These are phyloP conservation scores for Cordyceps fumosorosea DNA, from an alignment of 2,329 filamentous ascomycete species.

Conservation along the genomic window DNA sequence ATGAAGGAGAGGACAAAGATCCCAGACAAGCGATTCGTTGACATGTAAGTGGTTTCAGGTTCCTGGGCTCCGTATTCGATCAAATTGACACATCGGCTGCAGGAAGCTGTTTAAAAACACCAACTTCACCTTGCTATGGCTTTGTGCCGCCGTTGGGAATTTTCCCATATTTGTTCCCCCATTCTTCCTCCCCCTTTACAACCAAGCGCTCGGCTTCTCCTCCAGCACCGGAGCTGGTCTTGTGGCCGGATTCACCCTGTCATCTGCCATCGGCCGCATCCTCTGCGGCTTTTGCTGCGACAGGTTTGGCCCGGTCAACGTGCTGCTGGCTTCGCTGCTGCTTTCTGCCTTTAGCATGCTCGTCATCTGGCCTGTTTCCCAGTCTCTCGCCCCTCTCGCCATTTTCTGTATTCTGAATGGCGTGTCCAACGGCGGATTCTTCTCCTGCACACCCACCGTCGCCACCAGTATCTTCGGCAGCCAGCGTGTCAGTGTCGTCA, in stretches of 20 bases:
- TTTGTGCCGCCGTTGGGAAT: slow-evolving; percentile 47
- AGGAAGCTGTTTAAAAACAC: slow-evolving; percentile 46
- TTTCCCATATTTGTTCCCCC: slow-evolving; percentile 56
- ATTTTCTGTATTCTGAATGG: slow-evolving; percentile 56
- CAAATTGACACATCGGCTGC: not conserved
- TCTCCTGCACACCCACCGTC: slow-evolving; percentile 56
- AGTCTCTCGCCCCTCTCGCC: slow-evolving; percentile 45
- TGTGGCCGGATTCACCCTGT: slow-evolving; percentile 55
- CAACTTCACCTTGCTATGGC: slow-evolving; percentile 46
- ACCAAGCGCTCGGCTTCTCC: slow-evolving; percentile 44
- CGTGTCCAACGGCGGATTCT: slow-evolving; percentile 55
- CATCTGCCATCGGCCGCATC: slow-evolving; percentile 52
- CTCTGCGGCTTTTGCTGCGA: slow-evolving; percentile 48
- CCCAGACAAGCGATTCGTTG: slow-evolving; percentile 36
- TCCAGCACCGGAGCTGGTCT: slow-evolving; percentile 48
- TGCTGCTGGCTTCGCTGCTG: slow-evolving; percentile 42
- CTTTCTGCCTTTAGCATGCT: slow-evolving; percentile 53
- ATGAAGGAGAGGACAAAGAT: slow-evolving; percentile 38
- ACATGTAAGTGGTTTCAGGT: slow-evolving; percentile 34
- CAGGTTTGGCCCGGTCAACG: slow-evolving; percentile 49
- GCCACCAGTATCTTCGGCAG: slow-evolving; percentile 54
- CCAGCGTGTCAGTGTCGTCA: slow-evolving; percentile 46
- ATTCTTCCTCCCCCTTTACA: slow-evolving; percentile 55
- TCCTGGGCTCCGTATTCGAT: no score
- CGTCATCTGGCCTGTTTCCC: slow-evolving; percentile 54